These are phyloP conservation scores for Fusarium virguliforme DNA, from an alignment of 2,329 filamentous ascomycete genomes.

Conservation along the genomic window DNA sequence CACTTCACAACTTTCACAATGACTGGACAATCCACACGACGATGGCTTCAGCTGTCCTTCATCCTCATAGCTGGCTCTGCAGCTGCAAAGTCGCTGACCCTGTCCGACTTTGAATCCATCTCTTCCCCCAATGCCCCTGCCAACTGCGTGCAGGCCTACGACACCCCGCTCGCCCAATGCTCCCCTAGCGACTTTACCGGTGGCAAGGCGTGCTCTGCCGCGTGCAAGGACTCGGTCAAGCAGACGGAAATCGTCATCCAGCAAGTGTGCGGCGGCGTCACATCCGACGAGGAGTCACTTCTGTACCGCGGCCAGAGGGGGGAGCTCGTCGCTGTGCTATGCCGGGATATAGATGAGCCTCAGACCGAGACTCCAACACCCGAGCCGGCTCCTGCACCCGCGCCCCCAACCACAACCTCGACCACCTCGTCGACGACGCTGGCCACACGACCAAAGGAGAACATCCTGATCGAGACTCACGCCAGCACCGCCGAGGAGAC, in stretches of 20 bases:
- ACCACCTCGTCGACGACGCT: constrained; percentile 14
- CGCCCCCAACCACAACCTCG: constrained; percentile 19
- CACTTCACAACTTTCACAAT: constrained; percentile 25
- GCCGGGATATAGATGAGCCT: constrained; percentile 44
- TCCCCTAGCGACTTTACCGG: constrained; percentile 56
- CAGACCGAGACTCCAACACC: constrained; percentile 23
- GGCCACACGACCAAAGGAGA: constrained; percentile 33
- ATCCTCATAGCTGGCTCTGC: constrained; percentile 47
- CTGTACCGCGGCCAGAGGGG: constrained; percentile 58
- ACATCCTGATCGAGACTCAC: constrained; percentile 39
- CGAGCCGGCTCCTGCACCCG: background rate
- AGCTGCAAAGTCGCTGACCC: constrained; percentile 49
- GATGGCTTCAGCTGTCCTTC: constrained; percentile 47
- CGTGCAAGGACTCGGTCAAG: constrained; percentile 55
- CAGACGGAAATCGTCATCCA: constrained; percentile 52
- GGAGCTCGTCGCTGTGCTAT: constrained; percentile 58
- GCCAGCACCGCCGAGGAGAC: background rate
- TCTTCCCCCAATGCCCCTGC: constrained; percentile 56
- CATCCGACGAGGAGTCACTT: constrained; percentile 53
- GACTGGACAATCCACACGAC: constrained; percentile 39
- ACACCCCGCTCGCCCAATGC: constrained; percentile 60
- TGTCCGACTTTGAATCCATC: constrained; percentile 62
- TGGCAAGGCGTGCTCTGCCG: constrained; percentile 57
- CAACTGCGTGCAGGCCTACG: constrained; percentile 61
- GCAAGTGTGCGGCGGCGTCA: constrained; percentile 48